Evolutionary conservation across 1,284 basidiomycete species (phyloP), one percentile per base, ranked within the genome.

Genomic region (Macrocystidia cucumis): DNA sequence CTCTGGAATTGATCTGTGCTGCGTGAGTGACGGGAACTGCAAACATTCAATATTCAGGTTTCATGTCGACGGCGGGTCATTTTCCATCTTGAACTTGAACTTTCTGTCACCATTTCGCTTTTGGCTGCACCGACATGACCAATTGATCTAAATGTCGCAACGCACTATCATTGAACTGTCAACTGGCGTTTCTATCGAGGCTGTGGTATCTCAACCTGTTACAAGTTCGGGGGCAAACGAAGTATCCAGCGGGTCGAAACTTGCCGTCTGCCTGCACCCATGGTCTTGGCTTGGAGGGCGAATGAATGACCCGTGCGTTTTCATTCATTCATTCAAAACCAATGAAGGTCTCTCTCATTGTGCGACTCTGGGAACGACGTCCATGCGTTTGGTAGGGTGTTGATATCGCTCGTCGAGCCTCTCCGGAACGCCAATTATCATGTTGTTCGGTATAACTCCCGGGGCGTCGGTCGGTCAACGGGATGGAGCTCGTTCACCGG

Each of bases 211-310:
- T 29, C 37, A 37, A 21, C 54, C 54, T 11, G 28, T n/a, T n/a
- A n/a, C 35, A 14, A 20, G 8, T 11, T 31, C 25, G 20, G 13
- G n/a, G 19, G 21, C 14, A 19, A 24, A 25, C 13, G 27, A 32
- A 13, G 31, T 33, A 14, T 24, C 32, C 17, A 20, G 14, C 18
- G 14, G n/a, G 12, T 9, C 28, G 14, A 75, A 70, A 40, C 52
- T 79, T 4, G 83, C 77, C 0, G 55, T 88, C 7, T 76, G 76
- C 43, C 59, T 84, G 9, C 84, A 88, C 48, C 85, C 85, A 8
- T 88, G 83, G 83, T 78, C 80, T 11, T 77, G 82, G 68, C 63
- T 88, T 0, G 84, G 85, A 3, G 85, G 85, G 3, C 64, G 59
- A 37, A 83, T 79, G 73, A 53, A 74, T 43, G 84, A 88, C 48